These are phyloP conservation scores for Hygrophila difformis DNA, from an alignment of 257 asterid species.

Conservation along the genomic window DNA sequence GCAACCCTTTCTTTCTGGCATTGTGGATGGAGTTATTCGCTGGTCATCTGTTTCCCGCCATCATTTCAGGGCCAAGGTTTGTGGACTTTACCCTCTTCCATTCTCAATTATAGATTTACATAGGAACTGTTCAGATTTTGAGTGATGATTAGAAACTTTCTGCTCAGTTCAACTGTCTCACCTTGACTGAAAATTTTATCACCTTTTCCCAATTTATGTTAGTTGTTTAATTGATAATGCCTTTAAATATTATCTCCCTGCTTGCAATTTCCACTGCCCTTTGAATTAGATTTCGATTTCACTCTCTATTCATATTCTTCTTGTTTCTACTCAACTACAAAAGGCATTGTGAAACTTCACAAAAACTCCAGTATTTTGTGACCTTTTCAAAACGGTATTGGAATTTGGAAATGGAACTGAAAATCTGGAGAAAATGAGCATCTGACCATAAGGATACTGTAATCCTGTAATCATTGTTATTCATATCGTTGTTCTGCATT, in stretches of 20 bases:
- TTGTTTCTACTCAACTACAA: conserved; percentile 4
- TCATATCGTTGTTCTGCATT: no score
- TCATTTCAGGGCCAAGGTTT: conserved; percentile 87
- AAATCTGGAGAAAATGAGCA: no score
- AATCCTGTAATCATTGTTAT: not conserved
- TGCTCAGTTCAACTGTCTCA: not conserved
- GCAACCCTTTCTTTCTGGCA: conserved; percentile 55
- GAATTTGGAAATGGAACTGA: conserved; percentile 3
- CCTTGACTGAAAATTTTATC: not conserved
- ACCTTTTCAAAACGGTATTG: not conserved
- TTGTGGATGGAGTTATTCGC: conserved; percentile 74
- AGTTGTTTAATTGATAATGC: not conserved
- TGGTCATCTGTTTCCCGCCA: conserved; percentile 82
- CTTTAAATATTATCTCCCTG: no score
- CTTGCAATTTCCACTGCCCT: not conserved
- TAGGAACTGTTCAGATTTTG: conserved; percentile 1
- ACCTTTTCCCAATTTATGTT: not conserved
- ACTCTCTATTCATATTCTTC: not conserved
- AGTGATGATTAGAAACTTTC: not conserved
- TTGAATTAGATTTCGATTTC: not conserved
- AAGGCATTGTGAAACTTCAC: not conserved
- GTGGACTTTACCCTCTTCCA: conserved; percentile 7
- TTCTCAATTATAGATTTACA: not conserved
- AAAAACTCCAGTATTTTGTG: no score
- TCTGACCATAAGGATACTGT: not conserved